Evolutionary conservation across 129 eudicot genomes (phyloP).

Genomic region (Solidago caesia): DNA sequence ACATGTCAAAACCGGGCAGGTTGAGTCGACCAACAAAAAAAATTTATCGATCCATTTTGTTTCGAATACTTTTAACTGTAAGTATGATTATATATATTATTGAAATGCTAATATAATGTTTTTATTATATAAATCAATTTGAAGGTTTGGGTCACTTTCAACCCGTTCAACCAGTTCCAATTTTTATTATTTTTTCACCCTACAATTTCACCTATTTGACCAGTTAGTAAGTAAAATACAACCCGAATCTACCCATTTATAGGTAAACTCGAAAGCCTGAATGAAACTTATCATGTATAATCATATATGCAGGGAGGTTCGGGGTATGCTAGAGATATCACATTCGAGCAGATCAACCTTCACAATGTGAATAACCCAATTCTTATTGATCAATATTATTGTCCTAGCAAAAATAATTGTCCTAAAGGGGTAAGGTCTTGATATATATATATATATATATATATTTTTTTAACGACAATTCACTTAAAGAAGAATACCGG

Average conservation of each 20-base stretch:
- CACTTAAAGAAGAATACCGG: background rate
- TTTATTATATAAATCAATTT: too few species aligned
- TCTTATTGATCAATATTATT: constrained; percentile 52
- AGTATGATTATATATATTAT: too few species aligned
- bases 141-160: background rate
- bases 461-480: background rate
- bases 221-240: background rate
- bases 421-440: background rate
- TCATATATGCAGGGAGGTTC: constrained; percentile 41
- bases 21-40: too few species aligned
- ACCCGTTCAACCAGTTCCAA: background rate
- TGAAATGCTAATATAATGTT: too few species aligned
- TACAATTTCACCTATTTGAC: background rate
- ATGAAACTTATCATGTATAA: background rate
- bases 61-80: too few species aligned
- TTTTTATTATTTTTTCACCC: background rate
- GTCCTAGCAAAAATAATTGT: constrained; percentile 14
- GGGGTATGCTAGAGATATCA: constrained; percentile 48
- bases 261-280: background rate
- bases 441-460: too few species aligned
- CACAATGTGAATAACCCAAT: constrained; percentile 47
- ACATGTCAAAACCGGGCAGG: too few species aligned
- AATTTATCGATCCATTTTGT: too few species aligned
- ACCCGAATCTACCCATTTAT: background rate
- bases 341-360: constrained; percentile 35